These are phyloP conservation scores for Senecio squalidus DNA, from an alignment of 140 eudicot species.

Conservation along the genomic window DNA sequence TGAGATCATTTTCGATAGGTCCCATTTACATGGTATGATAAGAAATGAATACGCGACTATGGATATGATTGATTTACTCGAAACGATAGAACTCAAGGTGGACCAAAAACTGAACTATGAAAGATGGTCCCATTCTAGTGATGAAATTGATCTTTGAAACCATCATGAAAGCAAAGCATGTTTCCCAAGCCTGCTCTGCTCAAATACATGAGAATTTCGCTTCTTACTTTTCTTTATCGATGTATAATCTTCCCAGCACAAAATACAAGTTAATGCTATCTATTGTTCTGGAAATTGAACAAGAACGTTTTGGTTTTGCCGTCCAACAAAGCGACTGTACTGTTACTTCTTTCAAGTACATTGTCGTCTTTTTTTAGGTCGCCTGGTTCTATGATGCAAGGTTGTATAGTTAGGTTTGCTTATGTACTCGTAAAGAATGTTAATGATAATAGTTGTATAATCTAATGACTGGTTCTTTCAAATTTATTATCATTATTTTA, in stretches of 20 bases:
- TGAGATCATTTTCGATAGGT: slow-evolving; percentile 20
- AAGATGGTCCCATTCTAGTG: slow-evolving; percentile 21
- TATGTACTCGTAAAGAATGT: too few relatives aligned
- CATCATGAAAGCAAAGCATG: slow-evolving; percentile 32
- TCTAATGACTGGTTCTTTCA: too few relatives aligned
- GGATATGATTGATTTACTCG: neutral
- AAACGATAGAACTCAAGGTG: slow-evolving; percentile 8
- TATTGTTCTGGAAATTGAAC: too few relatives aligned
- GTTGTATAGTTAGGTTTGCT: too few relatives aligned
- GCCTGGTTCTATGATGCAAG: too few relatives aligned
- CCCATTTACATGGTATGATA: neutral
- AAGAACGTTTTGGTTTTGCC: too few relatives aligned
- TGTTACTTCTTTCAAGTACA: too few relatives aligned
- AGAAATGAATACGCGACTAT: neutral
- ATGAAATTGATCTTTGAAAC: slow-evolving; percentile 13
- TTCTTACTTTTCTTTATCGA: slow-evolving; percentile 8
- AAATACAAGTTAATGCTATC: neutral
- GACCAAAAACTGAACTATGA: slow-evolving; percentile 6
- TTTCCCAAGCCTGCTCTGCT: slow-evolving; percentile 17
- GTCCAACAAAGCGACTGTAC: too few relatives aligned
- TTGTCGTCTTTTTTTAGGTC: too few relatives aligned
- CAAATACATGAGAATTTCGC: slow-evolving; percentile 11
- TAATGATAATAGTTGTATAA: too few relatives aligned
- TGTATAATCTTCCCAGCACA: slow-evolving; percentile 1
- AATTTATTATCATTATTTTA: too few relatives aligned